Percentiles rank a stretch among this genome's conserved stretches.
Evolutionary conservation across 331 rosid genomes (phyloP).

Genomic region (Erythrophleum ivorense): DNA sequence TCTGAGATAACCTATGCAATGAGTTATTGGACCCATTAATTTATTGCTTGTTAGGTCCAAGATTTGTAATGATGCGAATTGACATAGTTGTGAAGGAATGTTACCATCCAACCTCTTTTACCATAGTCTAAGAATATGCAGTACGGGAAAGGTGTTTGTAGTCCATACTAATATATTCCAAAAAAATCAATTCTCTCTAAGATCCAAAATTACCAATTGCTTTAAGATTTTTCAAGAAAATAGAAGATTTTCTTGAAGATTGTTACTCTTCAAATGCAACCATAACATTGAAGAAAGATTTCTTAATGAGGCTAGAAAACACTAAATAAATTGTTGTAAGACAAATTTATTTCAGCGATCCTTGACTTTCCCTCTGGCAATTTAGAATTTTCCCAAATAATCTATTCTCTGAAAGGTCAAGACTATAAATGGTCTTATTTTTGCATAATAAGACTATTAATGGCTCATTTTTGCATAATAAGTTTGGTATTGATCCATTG

Average conservation of each 20-base stretch:
- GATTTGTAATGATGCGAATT: constrained; percentile 30
- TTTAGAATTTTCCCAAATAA: not conserved
- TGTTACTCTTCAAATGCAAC: constrained; percentile 39
- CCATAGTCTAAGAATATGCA: constrained; percentile 35
- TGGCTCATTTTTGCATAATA: not conserved
- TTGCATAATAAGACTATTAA: not conserved
- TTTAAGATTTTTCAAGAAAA: constrained; percentile 3
- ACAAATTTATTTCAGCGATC: not conserved
- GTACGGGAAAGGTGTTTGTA: not conserved
- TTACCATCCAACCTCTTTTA: constrained; percentile 40
- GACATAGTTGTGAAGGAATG: constrained; percentile 43
- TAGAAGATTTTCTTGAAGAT: constrained; percentile 42
- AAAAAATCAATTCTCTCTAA: constrained; percentile 45
- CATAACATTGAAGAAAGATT: not conserved
- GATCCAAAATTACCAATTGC: constrained; percentile 32
- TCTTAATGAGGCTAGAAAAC: constrained; percentile 34
- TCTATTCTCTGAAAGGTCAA: not conserved
- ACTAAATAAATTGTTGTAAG: constrained; percentile 40
- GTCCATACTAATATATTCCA: constrained; percentile 49
- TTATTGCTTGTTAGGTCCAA: constrained; percentile 51
- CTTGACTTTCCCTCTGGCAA: not conserved
- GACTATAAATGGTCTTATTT: not conserved
- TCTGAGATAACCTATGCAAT: constrained; percentile 38
- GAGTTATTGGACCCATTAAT: constrained; percentile 40
- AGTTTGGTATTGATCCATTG: not conserved